Base-by-base conservation (phyloP, 805 yeast species). In the Candida koratica region DNA sequence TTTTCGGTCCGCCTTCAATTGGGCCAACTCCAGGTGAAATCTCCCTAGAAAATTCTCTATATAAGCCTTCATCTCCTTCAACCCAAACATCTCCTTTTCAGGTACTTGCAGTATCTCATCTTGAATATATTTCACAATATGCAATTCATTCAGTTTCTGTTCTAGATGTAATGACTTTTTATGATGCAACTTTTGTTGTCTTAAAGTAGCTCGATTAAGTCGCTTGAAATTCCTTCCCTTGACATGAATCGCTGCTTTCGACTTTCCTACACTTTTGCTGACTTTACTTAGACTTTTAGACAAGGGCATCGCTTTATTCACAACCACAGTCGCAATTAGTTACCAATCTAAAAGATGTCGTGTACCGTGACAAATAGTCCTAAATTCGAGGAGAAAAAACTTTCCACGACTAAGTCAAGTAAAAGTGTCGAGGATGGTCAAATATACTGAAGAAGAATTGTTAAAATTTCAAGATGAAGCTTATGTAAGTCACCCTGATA, bases 151-250 rank as follows among this genome's bases (percentile, higher is more conserved):
- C 33, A 75, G 73, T 51, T 75, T 79, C 45, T 76, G 75, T 40
- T 79, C 81, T 20, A 71, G 58, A 47, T 75, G 77, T 34, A 68
- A 69, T 15, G 69, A 57, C 53, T 83, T 84, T 54, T 73, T 77
- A 34, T 68, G 67, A 24, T 69, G 73, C 34, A 90, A 60, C 55
- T 84, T 85, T 33, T 69, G 71, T 44, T 89, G 94, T 58, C 98
- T 75, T 29, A 87, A 61, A 2, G 95, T 77, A n/a, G 97, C 97
- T 44, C 93, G 69, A 38, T 81, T 81, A 34, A 90, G 64, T 55
- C 83, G 86, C 58, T 82, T 82, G 58, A 87, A 83, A 58, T 88
- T 90, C 36, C 96, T 74, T 7, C 97, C 96, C 52, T 81, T 82
- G 15, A 95, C 93, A 55, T 90, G 97, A 47, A 84, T 64, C 25